A percentile compares a stretch with the other conserved stretches of the same genome.
phyloP scores from a whole-genome alignment of 2,329 filamentous ascomycete genomes.

The Teratosphaeria viscida region DNA sequence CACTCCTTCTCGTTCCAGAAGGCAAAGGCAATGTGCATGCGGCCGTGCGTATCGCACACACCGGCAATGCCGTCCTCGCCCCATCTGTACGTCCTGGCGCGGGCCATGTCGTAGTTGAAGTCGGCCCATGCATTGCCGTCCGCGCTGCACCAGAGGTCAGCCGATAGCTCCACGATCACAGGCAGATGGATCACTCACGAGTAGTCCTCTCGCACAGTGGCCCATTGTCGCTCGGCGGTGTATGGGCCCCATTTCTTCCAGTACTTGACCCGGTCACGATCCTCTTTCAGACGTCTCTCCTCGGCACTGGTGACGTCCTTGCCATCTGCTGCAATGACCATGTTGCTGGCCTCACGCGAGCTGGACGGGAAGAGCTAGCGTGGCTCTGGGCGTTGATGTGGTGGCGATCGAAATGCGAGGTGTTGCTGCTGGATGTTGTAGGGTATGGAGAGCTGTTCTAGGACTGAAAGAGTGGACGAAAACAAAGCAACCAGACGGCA shows the following conservation, averaged over 20 bases:
- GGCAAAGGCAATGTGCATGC: constrained; percentile 86
- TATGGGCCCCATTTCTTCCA: constrained; percentile 99
- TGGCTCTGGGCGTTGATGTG: background rate
- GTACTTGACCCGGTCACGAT: constrained; percentile 73
- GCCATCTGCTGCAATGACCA: constrained; percentile 85
- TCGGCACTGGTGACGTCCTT: constrained; percentile 82
- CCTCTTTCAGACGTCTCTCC: constrained; percentile 80
- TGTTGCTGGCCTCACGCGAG: constrained; percentile 29
- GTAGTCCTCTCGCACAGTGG: constrained; percentile 69
- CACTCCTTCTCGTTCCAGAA: constrained; percentile 98
- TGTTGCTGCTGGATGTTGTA: background rate
- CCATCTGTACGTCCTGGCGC: constrained; percentile 84
- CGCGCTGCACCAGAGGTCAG: constrained; percentile 44
- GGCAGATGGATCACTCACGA: constrained; percentile 40
- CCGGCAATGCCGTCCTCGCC: constrained; percentile 95
- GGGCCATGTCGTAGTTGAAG: constrained; percentile 86
- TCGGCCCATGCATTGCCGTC: constrained; percentile 92
- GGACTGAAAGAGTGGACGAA: background rate
- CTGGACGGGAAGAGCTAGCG: background rate
- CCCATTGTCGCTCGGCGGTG: constrained; percentile 89
- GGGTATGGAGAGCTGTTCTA: background rate
- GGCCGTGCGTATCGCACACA: constrained; percentile 83
- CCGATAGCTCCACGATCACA: background rate
- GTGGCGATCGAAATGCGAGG: background rate
- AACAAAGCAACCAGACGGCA: background rate